phyloP scores from a whole-genome alignment of 2,329 filamentous ascomycete genomes.

The Fusarium decemcellulare region DNA sequence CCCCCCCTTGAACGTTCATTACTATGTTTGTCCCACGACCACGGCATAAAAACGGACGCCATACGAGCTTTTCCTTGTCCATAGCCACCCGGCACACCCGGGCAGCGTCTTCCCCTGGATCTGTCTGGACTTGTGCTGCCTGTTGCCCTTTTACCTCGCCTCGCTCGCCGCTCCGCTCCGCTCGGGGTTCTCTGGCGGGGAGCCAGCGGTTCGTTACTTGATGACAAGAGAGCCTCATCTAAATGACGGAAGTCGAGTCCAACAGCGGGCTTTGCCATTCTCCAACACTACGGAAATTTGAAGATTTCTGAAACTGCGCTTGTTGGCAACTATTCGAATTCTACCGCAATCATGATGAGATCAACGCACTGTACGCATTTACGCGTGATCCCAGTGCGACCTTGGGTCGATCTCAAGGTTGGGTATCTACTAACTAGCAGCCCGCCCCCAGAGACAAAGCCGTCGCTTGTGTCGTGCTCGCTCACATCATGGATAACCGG shows the following conservation, averaged over 20 bases:
- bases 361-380: constrained; percentile 9
- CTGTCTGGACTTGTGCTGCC: constrained; percentile 2
- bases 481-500: constrained; percentile 12
- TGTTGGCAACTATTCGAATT: constrained; percentile 25
- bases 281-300: constrained; percentile 15
- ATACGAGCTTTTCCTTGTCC: constrained; percentile 42
- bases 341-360: constrained; percentile 31
- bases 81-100: constrained; percentile 46
- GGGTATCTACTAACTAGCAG: not conserved
- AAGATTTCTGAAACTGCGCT: constrained; percentile 38
- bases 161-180: constrained; percentile 12
- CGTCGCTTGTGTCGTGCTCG: constrained; percentile 19
- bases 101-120: constrained; percentile 26
- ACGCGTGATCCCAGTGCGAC: no score
- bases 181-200: not conserved
- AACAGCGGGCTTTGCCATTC: not conserved
- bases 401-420: no score
- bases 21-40: constrained; percentile 46
- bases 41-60: constrained; percentile 41
- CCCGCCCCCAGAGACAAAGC: constrained; percentile 2
- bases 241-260: constrained; percentile 11
- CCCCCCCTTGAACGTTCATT: constrained; percentile 35
- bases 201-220: not conserved
- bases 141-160: constrained; percentile 8
- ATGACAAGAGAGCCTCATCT: constrained; percentile 1